Base-by-base conservation (phyloP, 441 rosid genomes). In the Adansonia madagascariensis region DNA sequence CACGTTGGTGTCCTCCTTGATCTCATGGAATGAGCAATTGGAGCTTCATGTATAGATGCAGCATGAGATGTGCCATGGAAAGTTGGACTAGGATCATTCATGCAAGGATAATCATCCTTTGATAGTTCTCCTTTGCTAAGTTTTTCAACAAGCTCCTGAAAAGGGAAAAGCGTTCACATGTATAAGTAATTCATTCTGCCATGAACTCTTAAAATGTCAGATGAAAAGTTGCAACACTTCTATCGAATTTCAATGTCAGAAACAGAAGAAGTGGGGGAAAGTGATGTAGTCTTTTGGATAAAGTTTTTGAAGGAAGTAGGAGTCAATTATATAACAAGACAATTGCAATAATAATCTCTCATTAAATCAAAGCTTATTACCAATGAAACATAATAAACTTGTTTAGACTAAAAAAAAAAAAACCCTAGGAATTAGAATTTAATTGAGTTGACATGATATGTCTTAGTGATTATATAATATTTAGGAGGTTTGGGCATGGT, bases 21-120 rank as follows among this genome's bases (percentile, higher is more conserved):
- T 88, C 99, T 90, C 92, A 87, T 91, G n/a, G 98, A 93, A 84
- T 91, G 97, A 82, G 93, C 89, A 75, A 84, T 84, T n/a, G 91
- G 89, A 78, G 84, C 83, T 43, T 86, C 86, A 70, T 69, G 75
- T 67, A 78, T 39, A 61, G 92, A 53, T 79, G 89, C 79, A 71
- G 95, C 75, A 44, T 50, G 85, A 22, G 85, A 77, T 2, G 90
- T 82, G 52, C 90, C 90, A 27, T 86, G 93, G 81, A 88, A 84
- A 81, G 88, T 82, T 50, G 88, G 87, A 83, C 90, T 92, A 3
- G 95, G 98, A 44, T 91, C 93, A 64, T 89, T 91, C 91, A 88
- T 85, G 76, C 90, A 90, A 78, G 97, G 91, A 82, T 83, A 97
- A 75, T 97, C 97, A 62, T 85, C 90, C 88, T 91, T 94, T 0